Conservation (phyloP, 2,329 filamentous ascomycete species). For the Fulvia fulva region DNA sequence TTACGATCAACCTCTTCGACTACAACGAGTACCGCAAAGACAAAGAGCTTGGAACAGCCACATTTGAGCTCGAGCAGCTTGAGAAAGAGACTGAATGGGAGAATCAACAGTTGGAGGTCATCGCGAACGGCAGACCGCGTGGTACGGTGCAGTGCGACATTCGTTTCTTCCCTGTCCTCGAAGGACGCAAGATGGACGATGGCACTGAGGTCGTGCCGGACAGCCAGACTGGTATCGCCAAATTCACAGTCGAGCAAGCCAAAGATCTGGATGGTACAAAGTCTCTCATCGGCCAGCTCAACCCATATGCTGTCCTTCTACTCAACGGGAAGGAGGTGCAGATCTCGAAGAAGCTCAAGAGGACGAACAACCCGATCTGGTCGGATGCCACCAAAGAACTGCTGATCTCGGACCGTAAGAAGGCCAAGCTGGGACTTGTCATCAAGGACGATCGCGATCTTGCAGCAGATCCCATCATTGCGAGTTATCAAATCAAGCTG, state of each 20-base stretch:
- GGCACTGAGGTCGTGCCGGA: conserved; percentile 83
- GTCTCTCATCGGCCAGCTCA: conserved; percentile 85
- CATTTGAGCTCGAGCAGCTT: conserved; percentile 78
- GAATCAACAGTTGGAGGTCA: conserved; percentile 78
- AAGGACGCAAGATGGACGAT: conserved; percentile 66
- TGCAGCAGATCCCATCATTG: conserved; percentile 74
- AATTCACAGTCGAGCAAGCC: conserved; percentile 90
- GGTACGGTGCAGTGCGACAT: conserved; percentile 78
- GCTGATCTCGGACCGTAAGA: conserved; percentile 88
- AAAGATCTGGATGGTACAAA: conserved; percentile 92
- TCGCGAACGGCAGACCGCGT: conserved; percentile 76
- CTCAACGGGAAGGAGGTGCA: conserved; percentile 92
- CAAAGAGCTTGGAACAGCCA: conserved; percentile 85
- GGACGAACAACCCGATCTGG: conserved; percentile 97
- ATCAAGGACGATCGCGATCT: conserved; percentile 95
- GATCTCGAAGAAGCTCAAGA: conserved; percentile 85
- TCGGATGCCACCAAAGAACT: conserved; percentile 89
- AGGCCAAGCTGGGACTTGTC: conserved; percentile 82
- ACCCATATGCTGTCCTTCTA: conserved; percentile 82
- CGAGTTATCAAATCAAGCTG: conserved; percentile 91
- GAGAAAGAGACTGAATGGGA: conserved; percentile 75
- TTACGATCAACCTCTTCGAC: conserved; percentile 83
- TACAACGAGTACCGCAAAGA: conserved; percentile 96
- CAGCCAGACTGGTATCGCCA: conserved; percentile 86
- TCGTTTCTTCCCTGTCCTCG: conserved; percentile 90